Evolutionary conservation across 257 asterid genomes (phyloP).

Genomic region (Knoxia roxburghii): DNA sequence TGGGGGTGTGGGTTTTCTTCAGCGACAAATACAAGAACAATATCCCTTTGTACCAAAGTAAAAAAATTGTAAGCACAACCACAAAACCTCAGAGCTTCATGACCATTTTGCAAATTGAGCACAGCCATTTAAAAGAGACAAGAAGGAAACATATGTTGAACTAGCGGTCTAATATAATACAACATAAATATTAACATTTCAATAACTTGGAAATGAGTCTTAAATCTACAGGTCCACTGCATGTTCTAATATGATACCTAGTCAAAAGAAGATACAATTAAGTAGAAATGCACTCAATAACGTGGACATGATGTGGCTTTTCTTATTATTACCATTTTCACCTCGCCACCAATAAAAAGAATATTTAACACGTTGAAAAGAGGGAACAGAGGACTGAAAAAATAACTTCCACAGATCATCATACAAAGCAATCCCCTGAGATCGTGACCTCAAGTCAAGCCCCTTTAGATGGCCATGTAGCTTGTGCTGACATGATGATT

Average conservation of each 20-base stretch:
- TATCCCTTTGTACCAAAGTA: too few species aligned
- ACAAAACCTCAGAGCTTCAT: too few species aligned
- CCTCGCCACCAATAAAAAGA: neutral
- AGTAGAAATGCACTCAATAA: constrained; percentile 1
- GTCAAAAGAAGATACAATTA: neutral
- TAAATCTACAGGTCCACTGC: neutral
- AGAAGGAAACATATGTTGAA: too few species aligned
- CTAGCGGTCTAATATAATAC: too few species aligned
- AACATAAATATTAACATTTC: neutral
- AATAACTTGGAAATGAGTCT: too few species aligned
- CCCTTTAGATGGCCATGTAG: constrained; percentile 88
- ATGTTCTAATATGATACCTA: neutral
- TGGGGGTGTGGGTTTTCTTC: too few species aligned
- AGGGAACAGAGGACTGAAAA: constrained; percentile 5
- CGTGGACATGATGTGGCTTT: neutral
- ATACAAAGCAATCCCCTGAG: constrained; percentile 7
- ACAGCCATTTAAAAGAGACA: too few species aligned
- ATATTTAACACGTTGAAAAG: neutral
- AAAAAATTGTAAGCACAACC: too few species aligned
- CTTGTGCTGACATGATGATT: constrained; percentile 99
- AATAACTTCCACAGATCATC: constrained; percentile 18
- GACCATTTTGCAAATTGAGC: too few species aligned
- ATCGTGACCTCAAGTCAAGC: constrained; percentile 25
- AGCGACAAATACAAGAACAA: too few species aligned
- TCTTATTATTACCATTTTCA: neutral